These are phyloP conservation scores for Naematelia aurantialba DNA, from an alignment of 768 basidiomycete genomes.

Conservation along the genomic window DNA sequence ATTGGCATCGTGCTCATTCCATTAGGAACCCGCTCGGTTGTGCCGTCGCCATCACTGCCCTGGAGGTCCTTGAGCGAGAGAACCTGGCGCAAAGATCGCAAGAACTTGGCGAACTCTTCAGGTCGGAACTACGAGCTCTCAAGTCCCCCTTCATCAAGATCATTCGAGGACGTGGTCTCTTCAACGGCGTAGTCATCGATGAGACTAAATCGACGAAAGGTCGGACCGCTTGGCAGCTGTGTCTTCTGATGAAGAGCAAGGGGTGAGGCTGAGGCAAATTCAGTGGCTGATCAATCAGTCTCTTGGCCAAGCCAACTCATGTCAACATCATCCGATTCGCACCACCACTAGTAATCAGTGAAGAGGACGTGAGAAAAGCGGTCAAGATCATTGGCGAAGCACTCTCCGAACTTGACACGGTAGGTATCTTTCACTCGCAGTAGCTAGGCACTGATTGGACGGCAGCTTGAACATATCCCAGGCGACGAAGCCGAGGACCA, in stretches of 20 bases:
- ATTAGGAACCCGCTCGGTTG: slow-evolving; percentile 86
- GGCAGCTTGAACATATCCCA: slow-evolving; percentile 45
- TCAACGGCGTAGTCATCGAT: slow-evolving; percentile 92
- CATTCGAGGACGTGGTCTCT: slow-evolving; percentile 79
- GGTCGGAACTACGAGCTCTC: slow-evolving; percentile 53
- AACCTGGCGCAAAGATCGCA: slow-evolving; percentile 74
- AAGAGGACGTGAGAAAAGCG: slow-evolving; percentile 72
- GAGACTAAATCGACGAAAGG: slow-evolving; percentile 72
- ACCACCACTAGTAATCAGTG: slow-evolving; percentile 89
- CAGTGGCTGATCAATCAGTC: slow-evolving; percentile 26
- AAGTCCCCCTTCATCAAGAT: slow-evolving; percentile 63
- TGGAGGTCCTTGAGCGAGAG: slow-evolving; percentile 87
- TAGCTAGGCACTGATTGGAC: slow-evolving; percentile 1
- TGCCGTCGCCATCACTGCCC: slow-evolving; percentile 89
- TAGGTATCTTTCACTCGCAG: slow-evolving; percentile 40
- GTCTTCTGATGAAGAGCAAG: slow-evolving; percentile 81
- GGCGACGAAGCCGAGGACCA: slow-evolving; percentile 48
- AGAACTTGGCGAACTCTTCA: slow-evolving; percentile 75
- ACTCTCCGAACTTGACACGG: slow-evolving; percentile 74
- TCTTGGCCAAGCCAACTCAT: slow-evolving; percentile 95
- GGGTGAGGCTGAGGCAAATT: slow-evolving; percentile 53
- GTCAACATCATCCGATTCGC: slow-evolving; percentile 94
- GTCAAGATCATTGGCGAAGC: slow-evolving; percentile 72
- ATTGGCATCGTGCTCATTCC: neutral
- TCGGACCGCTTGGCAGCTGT: slow-evolving; percentile 91